Evolutionary conservation across 2,329 filamentous ascomycete species (phyloP), one percentile per base, ranked within the genome.

Genomic region (Paradendryphiella salina): DNA sequence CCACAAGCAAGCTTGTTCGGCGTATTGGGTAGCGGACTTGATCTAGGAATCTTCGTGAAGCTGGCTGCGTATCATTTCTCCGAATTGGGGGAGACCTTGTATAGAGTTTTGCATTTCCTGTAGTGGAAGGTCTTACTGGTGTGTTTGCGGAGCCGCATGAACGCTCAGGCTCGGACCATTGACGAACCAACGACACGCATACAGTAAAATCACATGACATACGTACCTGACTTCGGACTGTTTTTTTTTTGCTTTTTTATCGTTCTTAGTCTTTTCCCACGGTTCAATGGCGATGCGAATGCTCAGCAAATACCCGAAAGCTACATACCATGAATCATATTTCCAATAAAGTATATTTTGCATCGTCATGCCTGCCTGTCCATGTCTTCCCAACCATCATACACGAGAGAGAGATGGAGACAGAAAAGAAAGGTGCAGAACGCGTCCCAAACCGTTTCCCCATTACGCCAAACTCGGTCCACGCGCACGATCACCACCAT

Each of bases 11-110:
- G 52, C 38, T 52, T 46, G 33, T 46, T 36, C 36, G 48, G 26
- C 43, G 52, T 13, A 57, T 57, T 48, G 54, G 54, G n/a, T 57
- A 52, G 52, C 20, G 40, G 28, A 21, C 29, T 8, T 8, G 23
- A 39, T 36, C 35, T 36, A 26, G 34, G 40, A 28, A 7, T 39
- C n/a, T 50, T 36, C 47, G 36, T 32, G 35, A 17, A 47, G 36
- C 32, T 15, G 23, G 17, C 17, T 39, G 44, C 34, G n/a, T 4
- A 23, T 38, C 13, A 17, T 17, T 26, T 28, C 26, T 13, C 26
- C 33, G 14, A 32, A 23, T 34, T 32, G 11, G 43, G 43, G 21
- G n/a, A 23, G n/a, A 15, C 29, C 39, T 33, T 42, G 39, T 33
- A 33, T 32, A 42, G 17, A 33, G n/a, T 9, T n/a, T 18, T 9